A percentile compares a stretch with the other conserved stretches of the same genome.
These are phyloP conservation scores for Populus euphratica DNA, from an alignment of 345 rosid species.

Conservation along the genomic window DNA sequence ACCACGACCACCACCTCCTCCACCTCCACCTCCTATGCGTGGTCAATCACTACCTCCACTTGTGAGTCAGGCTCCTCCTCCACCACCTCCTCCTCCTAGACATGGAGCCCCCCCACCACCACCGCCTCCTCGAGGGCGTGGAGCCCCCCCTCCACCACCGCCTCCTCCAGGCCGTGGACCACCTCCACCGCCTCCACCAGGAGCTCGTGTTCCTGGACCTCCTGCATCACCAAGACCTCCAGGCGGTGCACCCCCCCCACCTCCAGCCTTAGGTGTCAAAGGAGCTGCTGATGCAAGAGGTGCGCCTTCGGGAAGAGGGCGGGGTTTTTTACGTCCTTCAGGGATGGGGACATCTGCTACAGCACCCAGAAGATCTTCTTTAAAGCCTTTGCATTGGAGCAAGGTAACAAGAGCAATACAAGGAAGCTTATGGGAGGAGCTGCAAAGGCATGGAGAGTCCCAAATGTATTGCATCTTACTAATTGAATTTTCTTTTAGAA, in stretches of 20 bases:
- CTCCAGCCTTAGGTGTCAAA: constrained; percentile 32
- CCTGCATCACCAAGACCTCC: constrained; percentile 28
- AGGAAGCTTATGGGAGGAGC: constrained; percentile 99
- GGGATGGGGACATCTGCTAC: constrained; percentile 29
- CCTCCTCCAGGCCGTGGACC: not conserved
- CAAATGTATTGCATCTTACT: constrained; percentile 55
- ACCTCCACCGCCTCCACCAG: constrained; percentile 35
- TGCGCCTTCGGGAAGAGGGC: constrained; percentile 57
- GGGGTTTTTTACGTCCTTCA: constrained; percentile 55
- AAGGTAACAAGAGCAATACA: constrained; percentile 94
- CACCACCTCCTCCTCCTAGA: constrained; percentile 27
- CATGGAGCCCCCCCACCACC: constrained; percentile 22
- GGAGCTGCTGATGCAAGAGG: constrained; percentile 24
- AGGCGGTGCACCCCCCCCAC: constrained; percentile 71
- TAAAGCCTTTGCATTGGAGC: constrained; percentile 98
- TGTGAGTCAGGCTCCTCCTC: constrained; percentile 11
- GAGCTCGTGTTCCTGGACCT: constrained; percentile 54
- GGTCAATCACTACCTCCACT: not conserved
- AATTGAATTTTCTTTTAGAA: constrained; percentile 6
- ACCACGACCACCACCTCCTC: constrained; percentile 29
- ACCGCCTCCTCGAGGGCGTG: not conserved
- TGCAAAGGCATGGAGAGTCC: constrained; percentile 84
- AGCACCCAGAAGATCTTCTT: constrained; percentile 68
- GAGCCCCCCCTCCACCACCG: no score
- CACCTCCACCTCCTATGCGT: constrained; percentile 27